Conservation (phyloP, 257 asterid species). For the Salvia hispanica region DNA sequence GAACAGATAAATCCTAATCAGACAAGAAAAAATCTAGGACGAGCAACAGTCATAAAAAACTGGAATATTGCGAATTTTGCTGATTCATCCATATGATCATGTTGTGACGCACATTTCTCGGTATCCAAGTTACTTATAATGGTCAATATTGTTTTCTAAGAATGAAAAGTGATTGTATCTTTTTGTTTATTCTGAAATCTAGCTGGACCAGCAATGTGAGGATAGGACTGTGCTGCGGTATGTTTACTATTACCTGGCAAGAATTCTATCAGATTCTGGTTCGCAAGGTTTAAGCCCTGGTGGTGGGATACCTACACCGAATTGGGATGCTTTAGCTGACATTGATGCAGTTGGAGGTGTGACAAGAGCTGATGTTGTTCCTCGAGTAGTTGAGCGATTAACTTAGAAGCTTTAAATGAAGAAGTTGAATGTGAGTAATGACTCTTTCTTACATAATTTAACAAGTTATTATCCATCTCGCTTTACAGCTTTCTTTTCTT, state of each 20-base stretch:
- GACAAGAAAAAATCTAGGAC: not conserved
- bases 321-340: constrained; percentile 99
- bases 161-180: constrained; percentile 31
- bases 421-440: constrained; percentile 77
- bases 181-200: constrained; percentile 39
- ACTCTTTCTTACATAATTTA: constrained; percentile 16
- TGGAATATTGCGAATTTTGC: not conserved
- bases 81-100: constrained; percentile 14
- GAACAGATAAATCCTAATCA: not conserved
- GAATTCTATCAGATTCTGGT: constrained; percentile 94
- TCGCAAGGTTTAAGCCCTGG: constrained; percentile 93
- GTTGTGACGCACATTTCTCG: constrained; percentile 20
- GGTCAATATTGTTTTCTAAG: not conserved
- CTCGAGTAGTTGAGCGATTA: constrained; percentile 79
- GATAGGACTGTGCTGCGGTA: constrained; percentile 96
- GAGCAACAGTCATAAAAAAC: constrained; percentile 17
- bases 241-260: constrained; percentile 96
- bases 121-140: constrained; percentile 24
- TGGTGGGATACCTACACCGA: constrained; percentile 99
- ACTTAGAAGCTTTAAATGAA: constrained; percentile 86
- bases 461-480: constrained; percentile 22
- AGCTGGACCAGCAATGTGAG: constrained; percentile 99
- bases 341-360: constrained; percentile 97
- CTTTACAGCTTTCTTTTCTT: constrained; percentile 26
- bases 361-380: constrained; percentile 99